phyloP scores from a whole-genome alignment of 495 filamentous ascomycete species.

The Evernia prunastri region DNA sequence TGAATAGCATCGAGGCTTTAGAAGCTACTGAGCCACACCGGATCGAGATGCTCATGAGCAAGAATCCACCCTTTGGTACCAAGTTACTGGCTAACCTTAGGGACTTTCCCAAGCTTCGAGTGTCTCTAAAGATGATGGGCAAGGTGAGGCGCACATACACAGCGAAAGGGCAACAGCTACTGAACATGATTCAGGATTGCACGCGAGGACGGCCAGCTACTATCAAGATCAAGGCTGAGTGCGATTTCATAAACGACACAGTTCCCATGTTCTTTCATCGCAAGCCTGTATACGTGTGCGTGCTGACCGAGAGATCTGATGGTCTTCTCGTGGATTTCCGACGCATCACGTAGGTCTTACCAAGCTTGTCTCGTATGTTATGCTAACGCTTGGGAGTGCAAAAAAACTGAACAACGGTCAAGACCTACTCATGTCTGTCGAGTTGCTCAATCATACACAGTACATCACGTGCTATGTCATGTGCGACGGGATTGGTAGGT shows the following conservation, averaged over 20 bases:
- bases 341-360: conserved; percentile 45
- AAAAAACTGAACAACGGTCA: conserved; percentile 52
- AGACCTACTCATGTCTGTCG: conserved; percentile 44
- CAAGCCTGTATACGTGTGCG: conserved; percentile 59
- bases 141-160: conserved; percentile 24
- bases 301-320: conserved; percentile 70
- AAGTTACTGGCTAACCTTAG: conserved; percentile 57
- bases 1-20: conserved; percentile 66
- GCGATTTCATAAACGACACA: conserved; percentile 68
- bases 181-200: conserved; percentile 29
- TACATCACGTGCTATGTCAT: conserved; percentile 65
- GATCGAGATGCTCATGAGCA: conserved; percentile 71
- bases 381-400: conserved; percentile 34
- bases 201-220: conserved; percentile 42
- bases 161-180: neutral
- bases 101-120: conserved; percentile 67
- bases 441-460: conserved; percentile 50
- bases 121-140: conserved; percentile 47
- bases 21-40: conserved; percentile 57
- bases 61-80: conserved; percentile 76
- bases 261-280: conserved; percentile 53
- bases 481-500: conserved; percentile 77
- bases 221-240: conserved; percentile 58
- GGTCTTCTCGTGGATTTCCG: conserved; percentile 72
- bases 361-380: neutral